Percentiles rank a stretch among this genome's conserved stretches.
Evolutionary conservation across 73 alveolate genomes (phyloP).

Genomic region (Chromera velia): DNA sequence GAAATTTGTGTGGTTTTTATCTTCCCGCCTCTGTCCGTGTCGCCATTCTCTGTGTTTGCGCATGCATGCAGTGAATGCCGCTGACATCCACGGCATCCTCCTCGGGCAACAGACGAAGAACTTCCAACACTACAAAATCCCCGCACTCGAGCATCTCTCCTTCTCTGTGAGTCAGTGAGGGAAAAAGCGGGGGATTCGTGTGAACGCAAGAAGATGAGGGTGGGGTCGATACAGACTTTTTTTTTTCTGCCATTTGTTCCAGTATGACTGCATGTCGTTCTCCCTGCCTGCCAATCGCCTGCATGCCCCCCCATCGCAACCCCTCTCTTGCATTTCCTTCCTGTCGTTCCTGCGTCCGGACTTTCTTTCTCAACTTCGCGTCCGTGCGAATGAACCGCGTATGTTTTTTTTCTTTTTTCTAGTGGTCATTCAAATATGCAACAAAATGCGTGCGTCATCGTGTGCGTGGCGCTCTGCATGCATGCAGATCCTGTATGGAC

Average conservation of each 20-base stretch:
- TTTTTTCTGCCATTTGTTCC: not conserved
- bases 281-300: too few species aligned
- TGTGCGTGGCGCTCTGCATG: not conserved
- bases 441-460: too few species aligned
- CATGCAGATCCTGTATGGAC: not conserved
- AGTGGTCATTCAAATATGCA: too few species aligned
- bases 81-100: conserved; percentile 1
- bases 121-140: conserved; percentile 41
- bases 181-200: too few species aligned
- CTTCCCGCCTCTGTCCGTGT: too few species aligned
- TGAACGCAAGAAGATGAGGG: not conserved
- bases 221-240: not conserved
- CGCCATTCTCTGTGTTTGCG: too few species aligned
- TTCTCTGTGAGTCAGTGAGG: conserved; percentile 27
- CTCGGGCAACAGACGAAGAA: conserved; percentile 40
- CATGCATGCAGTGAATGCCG: not conserved
- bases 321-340: not conserved
- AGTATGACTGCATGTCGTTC: too few species aligned
- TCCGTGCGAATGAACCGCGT: not conserved
- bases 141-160: conserved; percentile 44
- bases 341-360: not conserved
- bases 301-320: too few species aligned
- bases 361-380: not conserved
- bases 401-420: not conserved
- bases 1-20: too few species aligned